Evolutionary conservation across 2,329 filamentous ascomycete species (phyloP), one percentile per base, ranked within the genome.

Genomic region (Nemania serpens): DNA sequence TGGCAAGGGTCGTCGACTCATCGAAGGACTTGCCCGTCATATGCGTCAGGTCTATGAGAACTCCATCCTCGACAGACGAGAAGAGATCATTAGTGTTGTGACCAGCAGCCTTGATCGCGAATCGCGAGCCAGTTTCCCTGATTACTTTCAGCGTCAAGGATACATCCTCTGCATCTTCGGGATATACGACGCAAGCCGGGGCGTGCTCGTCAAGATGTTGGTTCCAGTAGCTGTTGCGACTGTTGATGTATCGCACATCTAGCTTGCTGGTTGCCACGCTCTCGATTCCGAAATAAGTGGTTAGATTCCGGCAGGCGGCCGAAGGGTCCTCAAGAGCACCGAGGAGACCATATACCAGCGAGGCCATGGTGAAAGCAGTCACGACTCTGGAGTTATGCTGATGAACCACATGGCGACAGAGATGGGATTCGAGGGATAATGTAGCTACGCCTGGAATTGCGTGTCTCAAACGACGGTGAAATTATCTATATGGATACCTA

Each of bases 171-270:
- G 60, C 60, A 43, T 53, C 17, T 45, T 41, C 51, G 33, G 60
- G 55, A 13, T 59, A 62, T 22, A 62, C 56, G 4, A 59, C 48
- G 20, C 60, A 59, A 53, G 60, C 36, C 5, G 60, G 60, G 17
- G 51, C 51, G 13, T 62, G 18, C 9, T 33, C 47, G 5, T 50
- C 13, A 2, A 62, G 51, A 45, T 51, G 46, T 33, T 22, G 34
- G 51, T 62, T 62, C 60, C 55, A 59, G 42, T 62, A 62, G 41
- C 55, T 58, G 17, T 34, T 47, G 10, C 52, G 60, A 41, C 60
- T 62, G 25, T 42, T 11, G 41, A 59, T 55, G 49, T 59, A 60
- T 25, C 56, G 47, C 4, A 43, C 1, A 37, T 56, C 48, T 3
- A 60, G 48, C 22, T 37, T 17, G 33, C 34, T 59, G n/a, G 45